phyloP scores from a whole-genome alignment of 129 eudicot species.

The Escallonia herrerae region DNA sequence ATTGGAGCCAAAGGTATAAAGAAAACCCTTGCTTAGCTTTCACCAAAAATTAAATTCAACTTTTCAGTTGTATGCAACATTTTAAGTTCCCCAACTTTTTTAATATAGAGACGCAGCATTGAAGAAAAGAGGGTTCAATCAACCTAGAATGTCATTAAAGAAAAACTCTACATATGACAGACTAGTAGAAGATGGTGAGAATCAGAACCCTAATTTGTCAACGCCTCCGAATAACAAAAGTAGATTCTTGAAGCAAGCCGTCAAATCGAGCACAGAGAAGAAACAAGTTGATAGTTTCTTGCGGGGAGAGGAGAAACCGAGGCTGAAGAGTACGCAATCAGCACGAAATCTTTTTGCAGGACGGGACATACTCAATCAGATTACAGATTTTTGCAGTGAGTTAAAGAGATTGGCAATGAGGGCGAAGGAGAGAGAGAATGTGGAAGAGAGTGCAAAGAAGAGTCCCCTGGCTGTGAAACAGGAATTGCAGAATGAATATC shows the following conservation, averaged over 20 bases:
- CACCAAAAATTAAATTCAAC: neutral
- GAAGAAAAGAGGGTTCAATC: constrained; percentile 58
- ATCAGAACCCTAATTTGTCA: constrained; percentile 66
- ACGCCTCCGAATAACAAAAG: constrained; percentile 49
- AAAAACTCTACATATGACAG: constrained; percentile 22
- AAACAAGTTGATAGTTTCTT: constrained; percentile 19
- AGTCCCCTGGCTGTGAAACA: constrained; percentile 3
- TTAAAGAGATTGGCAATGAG: constrained; percentile 69
- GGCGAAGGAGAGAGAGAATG: constrained; percentile 33
- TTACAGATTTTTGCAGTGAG: constrained; percentile 77
- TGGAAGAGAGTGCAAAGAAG: constrained; percentile 20
- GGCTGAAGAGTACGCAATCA: constrained; percentile 58
- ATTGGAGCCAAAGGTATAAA: constrained; percentile 51
- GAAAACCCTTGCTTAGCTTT: neutral
- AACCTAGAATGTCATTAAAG: constrained; percentile 6
- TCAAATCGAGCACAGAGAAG: constrained; percentile 77
- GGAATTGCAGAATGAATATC: constrained; percentile 10
- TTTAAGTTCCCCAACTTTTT: constrained; percentile 1
- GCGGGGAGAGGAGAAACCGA: constrained; percentile 34
- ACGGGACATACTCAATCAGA: constrained; percentile 55
- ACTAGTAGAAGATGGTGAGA: constrained; percentile 52
- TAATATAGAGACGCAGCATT: constrained; percentile 58
- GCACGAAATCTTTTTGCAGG: constrained; percentile 77
- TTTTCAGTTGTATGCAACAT: neutral
- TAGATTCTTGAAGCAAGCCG: constrained; percentile 39